Conservation (phyloP, 1,139 yeast species). For the Candida sp. region DNA sequence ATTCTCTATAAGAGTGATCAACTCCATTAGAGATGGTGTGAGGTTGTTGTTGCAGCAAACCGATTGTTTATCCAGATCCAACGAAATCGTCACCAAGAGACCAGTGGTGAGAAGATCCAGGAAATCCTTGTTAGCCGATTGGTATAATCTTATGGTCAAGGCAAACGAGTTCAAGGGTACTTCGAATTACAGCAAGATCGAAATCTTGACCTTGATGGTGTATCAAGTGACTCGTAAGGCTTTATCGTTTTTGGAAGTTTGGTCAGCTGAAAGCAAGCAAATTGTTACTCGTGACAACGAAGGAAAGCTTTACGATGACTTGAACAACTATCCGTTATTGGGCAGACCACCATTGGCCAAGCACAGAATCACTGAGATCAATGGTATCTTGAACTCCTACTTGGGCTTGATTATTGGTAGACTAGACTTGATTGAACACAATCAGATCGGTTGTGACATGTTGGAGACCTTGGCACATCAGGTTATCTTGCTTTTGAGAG, state of each 20-base stretch:
- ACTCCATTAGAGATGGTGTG: constrained; percentile 80
- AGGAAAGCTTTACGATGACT: constrained; percentile 31
- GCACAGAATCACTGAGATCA: constrained; percentile 74
- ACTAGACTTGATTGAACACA: constrained; percentile 75
- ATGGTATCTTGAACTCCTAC: constrained; percentile 70
- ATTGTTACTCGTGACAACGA: constrained; percentile 35
- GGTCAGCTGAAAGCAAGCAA: constrained; percentile 66
- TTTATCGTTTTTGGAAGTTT: constrained; percentile 69
- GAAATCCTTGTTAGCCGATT: constrained; percentile 83
- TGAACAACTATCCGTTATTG: constrained; percentile 49
- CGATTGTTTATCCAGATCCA: constrained; percentile 84
- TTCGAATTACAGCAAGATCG: constrained; percentile 65
- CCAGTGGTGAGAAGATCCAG: constrained; percentile 76
- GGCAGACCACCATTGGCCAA: constrained; percentile 68
- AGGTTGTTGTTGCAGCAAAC: constrained; percentile 75
- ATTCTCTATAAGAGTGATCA: constrained; percentile 46
- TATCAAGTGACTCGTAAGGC: constrained; percentile 79
- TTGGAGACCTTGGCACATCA: constrained; percentile 72
- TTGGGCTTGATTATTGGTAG: constrained; percentile 76
- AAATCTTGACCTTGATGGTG: constrained; percentile 71
- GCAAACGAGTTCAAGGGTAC: constrained; percentile 87
- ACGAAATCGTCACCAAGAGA: constrained; percentile 72
- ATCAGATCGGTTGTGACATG: constrained; percentile 68
- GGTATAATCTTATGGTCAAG: constrained; percentile 86
- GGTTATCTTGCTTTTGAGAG: constrained; percentile 64